Conservation (phyloP, 2,329 filamentous ascomycete genomes). For the Purpureocillium takamizusanense region DNA sequence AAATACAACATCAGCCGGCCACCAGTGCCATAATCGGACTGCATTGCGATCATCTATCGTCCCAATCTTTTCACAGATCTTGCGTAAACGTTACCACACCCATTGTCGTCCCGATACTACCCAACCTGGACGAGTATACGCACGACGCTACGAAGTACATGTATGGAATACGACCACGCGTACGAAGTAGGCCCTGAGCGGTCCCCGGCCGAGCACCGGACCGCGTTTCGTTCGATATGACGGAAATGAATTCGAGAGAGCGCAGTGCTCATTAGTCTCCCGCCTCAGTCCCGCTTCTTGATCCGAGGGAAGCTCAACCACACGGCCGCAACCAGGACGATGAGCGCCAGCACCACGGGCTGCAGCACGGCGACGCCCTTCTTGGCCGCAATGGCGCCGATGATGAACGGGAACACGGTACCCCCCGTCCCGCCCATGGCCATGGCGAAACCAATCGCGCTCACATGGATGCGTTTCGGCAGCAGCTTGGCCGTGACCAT, state of each 20-base stretch:
- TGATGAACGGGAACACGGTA: constrained; percentile 39
- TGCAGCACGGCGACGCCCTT: constrained; percentile 1
- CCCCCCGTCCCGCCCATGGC: constrained; percentile 64
- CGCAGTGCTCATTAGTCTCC: too few relatives aligned
- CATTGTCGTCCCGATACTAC: too few relatives aligned
- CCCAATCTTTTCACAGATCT: too few relatives aligned
- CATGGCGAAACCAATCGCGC: constrained; percentile 63
- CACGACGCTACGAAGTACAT: too few relatives aligned
- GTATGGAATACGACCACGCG: too few relatives aligned
- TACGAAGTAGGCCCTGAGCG: too few relatives aligned
- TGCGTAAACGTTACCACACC: too few relatives aligned
- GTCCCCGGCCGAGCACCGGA: too few relatives aligned
- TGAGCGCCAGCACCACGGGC: constrained; percentile 1
- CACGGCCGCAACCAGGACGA: neutral
- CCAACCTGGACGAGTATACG: neutral
- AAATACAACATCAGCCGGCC: too few relatives aligned
- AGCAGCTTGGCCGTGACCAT: constrained; percentile 64
- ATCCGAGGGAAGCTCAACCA: constrained; percentile 1
- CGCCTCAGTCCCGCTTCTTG: neutral
- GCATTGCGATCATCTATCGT: too few relatives aligned
- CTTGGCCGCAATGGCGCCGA: neutral
- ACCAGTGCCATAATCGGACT: too few relatives aligned
- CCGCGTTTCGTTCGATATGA: too few relatives aligned
- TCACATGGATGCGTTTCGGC: constrained; percentile 60
- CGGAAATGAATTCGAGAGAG: neutral